Base-by-base conservation (phyloP, 352 stramenopile species). In the Phytopythium aichiense region DNA sequence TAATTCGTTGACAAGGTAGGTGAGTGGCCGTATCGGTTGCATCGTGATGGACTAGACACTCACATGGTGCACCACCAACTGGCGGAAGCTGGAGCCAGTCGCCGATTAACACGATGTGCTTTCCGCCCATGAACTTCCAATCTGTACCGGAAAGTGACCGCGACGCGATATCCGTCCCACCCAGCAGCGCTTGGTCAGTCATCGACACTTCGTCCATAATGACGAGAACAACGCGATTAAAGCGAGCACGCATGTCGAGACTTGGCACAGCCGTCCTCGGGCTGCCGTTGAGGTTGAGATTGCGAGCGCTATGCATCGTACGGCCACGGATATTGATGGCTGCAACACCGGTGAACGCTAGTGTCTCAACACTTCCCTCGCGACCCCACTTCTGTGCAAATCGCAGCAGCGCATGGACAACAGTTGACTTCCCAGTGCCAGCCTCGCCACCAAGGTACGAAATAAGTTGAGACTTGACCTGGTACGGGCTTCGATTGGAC, bases 171-270 rank as follows among this genome's bases (percentile, higher is more conserved):
- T 73, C 65, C 0, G 48, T 67, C 0, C 57, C 52, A 18, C 71
- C 65, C 0, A 76, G 50, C 0, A 75, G 22, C 0, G 20, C 35
- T 46, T 78, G 67, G 12, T 69, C 11, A 0, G 53, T 67, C 46
- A 78, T 75, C 0, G 59, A 68, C 6, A 74, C 65, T 50, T 78
- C 67, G 13, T 74, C 65, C 2, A 67, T 45, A 22, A 73, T 59
- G 2, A 69, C 64, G 0, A 77, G 45, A 0, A 63, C 30, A 0
- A 71, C 70, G 11, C 18, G 12, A 4, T 8, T 35, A 28, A 69
- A 74, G 1, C 15, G 28, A 7, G 16, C 0, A 23, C 51, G 65
- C 63, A 77, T 77, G 2, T 68, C 58, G 2, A 20, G 18, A 0
- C 59, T 64, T 20, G 65, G 68, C 4, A 49, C 4, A 1, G 48